These are phyloP conservation scores for Poteriospumella lacustris DNA, from an alignment of 108 stramenopile genomes.

Conservation along the genomic window DNA sequence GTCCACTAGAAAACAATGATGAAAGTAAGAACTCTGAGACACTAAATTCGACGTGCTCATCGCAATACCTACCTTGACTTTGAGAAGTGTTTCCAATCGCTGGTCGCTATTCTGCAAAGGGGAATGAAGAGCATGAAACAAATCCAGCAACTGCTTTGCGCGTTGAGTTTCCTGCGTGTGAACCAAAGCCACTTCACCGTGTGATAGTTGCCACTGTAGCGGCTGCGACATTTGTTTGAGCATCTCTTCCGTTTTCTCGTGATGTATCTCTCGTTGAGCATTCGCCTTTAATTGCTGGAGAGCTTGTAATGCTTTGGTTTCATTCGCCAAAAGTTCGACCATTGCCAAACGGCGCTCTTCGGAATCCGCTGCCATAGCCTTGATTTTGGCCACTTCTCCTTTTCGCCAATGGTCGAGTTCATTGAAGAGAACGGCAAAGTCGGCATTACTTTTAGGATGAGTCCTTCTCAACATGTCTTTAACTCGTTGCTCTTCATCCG, in stretches of 20 bases:
- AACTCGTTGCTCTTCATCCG: too few species aligned
- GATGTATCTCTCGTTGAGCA: conserved; percentile 41
- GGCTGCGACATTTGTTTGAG: conserved; percentile 52
- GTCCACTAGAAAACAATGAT: conserved; percentile 43
- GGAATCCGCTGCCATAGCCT: too few species aligned
- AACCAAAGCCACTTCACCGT: conserved; percentile 52
- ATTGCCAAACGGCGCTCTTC: too few species aligned
- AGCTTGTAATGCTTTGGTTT: conserved; percentile 56
- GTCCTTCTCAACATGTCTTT: too few species aligned
- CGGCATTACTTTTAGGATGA: too few species aligned
- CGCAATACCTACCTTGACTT: conserved; percentile 41
- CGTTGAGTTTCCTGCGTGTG: conserved; percentile 56
- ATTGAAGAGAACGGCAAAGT: too few species aligned
- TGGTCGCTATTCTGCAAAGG: conserved; percentile 41
- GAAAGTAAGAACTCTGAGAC: background rate
- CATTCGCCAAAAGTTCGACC: conserved; percentile 51
- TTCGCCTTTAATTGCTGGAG: conserved; percentile 51
- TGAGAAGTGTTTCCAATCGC: conserved; percentile 55
- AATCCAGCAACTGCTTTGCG: conserved; percentile 52
- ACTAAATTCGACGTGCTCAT: background rate
- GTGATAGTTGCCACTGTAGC: conserved; percentile 52
- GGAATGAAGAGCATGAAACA: conserved; percentile 38
- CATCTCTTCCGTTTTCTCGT: conserved; percentile 38
- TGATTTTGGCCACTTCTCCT: too few species aligned
- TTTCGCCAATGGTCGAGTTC: too few species aligned